Evolutionary conservation across 768 basidiomycete species (phyloP), one percentile per base, ranked within the genome.

Genomic region (Lactarius hatsudake): DNA sequence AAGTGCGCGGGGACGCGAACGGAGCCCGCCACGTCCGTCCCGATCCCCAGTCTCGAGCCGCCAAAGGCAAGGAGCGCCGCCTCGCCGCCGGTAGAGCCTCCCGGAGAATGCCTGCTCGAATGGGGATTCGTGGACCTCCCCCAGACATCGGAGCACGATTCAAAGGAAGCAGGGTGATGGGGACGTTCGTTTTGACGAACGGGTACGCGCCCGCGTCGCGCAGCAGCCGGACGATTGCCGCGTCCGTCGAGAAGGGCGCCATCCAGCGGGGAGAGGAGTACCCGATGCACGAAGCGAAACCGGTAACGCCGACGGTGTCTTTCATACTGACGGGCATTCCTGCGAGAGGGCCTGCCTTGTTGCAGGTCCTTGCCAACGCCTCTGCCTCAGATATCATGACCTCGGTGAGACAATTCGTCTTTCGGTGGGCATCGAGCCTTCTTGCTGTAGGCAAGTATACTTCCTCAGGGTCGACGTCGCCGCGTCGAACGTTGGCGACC

Each of bases 61-160:
- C 88, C 87, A 26, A 87, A 77, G 0, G 88, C 87, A 20, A 90
- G 78, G 0, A 89, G 80, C 2, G 87, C 86, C 2, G 81, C 83
- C 73, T 90, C 89, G 6, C 89, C 89, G 2, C 89, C 87, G 0
- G 85, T 84, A 0, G 88, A 88, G 6, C 88, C 89, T n/a, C 89
- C 89, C 5, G 85, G 80, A 13, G 81, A 78, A 68, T 86, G 80
- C 0, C 78, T 80, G 20, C 72, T 72, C 61, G 86, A 86, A 74
- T 87, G 82, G 0, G 88, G 88, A 71, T 89, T 90, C 34, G 79
- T 81, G 0, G 86, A 84, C 61, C 76, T 76, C 1, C 87, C 87
- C 71, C 86, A 89, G 0, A 87, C 76, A 68, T 86, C 84, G 40
- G 85, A 86, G 26, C 75, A 66, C 5, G 84, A 81, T 69, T 87